These are phyloP conservation scores for Diaporthe eres DNA, from an alignment of 2,329 filamentous ascomycete genomes.

Conservation along the genomic window DNA sequence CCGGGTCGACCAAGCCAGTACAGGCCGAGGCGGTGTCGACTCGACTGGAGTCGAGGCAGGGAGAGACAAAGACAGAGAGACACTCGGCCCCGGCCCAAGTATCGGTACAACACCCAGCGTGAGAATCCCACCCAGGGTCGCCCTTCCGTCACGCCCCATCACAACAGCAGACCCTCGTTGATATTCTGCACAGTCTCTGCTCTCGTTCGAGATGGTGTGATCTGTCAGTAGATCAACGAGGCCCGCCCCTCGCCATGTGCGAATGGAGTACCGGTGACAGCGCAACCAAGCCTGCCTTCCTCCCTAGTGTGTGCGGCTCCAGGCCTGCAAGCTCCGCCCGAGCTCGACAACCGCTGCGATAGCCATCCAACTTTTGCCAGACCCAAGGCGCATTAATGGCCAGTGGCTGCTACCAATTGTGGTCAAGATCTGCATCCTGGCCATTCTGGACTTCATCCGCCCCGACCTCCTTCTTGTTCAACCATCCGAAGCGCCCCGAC, in stretches of 20 bases:
- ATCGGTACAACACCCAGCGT: conserved; percentile 10
- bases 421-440: conserved; percentile 30
- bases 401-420: conserved; percentile 23
- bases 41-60: conserved; percentile 30
- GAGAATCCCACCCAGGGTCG: conserved; percentile 2
- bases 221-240: conserved; percentile 30
- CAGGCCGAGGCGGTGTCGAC: conserved; percentile 30
- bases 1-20: background rate
- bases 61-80: conserved; percentile 8
- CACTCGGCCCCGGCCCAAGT: conserved; percentile 16
- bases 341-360: conserved; percentile 7
- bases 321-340: conserved; percentile 1
- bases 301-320: conserved; percentile 1
- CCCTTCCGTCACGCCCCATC: background rate
- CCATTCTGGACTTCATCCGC: conserved; percentile 24
- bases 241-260: conserved; percentile 18
- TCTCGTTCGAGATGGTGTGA: conserved; percentile 25
- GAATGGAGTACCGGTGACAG: conserved; percentile 12
- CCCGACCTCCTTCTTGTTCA: conserved; percentile 14
- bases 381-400: conserved; percentile 20
- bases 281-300: background rate
- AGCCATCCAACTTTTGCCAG: conserved; percentile 7
- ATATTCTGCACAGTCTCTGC: conserved; percentile 12
- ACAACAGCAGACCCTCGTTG: conserved; percentile 24
- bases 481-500: conserved; percentile 2